A percentile compares a stretch with the other conserved stretches of the same genome.
These are phyloP conservation scores for Teratosphaeria nubilosa DNA, from an alignment of 2,329 filamentous ascomycete genomes.

Conservation along the genomic window DNA sequence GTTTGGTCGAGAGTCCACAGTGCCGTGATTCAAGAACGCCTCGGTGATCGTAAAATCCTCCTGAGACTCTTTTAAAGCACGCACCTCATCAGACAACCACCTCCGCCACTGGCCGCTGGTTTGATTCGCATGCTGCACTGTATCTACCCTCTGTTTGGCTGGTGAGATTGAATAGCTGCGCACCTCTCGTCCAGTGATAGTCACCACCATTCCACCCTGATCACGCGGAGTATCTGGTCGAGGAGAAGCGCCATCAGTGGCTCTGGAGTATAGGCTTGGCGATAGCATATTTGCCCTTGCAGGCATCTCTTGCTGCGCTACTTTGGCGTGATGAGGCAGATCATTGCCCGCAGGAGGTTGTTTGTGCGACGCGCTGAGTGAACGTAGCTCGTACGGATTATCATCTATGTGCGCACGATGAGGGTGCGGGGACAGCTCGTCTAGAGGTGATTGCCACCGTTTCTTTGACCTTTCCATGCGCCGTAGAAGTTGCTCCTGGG, in stretches of 20 bases:
- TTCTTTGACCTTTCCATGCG: slow-evolving; percentile 29
- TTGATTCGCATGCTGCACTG: slow-evolving; percentile 12
- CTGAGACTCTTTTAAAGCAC: slow-evolving; percentile 21
- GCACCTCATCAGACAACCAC: slow-evolving; percentile 38
- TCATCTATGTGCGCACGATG: slow-evolving; percentile 21
- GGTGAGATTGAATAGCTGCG: slow-evolving; percentile 32
- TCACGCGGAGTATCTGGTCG: slow-evolving; percentile 19
- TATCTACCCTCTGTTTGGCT: slow-evolving; percentile 7
- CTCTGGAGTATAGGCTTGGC: slow-evolving; percentile 38
- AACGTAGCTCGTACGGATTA: slow-evolving; percentile 24
- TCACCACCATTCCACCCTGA: slow-evolving; percentile 28
- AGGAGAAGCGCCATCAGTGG: slow-evolving; percentile 30
- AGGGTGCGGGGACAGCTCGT: slow-evolving; percentile 24
- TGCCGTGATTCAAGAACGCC: slow-evolving; percentile 1
- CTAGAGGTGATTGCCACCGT: slow-evolving; percentile 33
- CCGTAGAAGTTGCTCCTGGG: slow-evolving; percentile 29
- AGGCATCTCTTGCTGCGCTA: background rate
- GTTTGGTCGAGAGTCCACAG: background rate
- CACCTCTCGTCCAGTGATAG: slow-evolving; percentile 34
- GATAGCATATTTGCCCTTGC: slow-evolving; percentile 24
- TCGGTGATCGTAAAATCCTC: slow-evolving; percentile 7
- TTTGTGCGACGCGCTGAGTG: slow-evolving; percentile 9
- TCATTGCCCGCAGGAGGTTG: slow-evolving; percentile 9
- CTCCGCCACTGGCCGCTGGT: slow-evolving; percentile 37
- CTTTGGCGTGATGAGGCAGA: slow-evolving; percentile 13